Percentiles rank a stretch among this genome's conserved stretches.
phyloP scores from a whole-genome alignment of 2,329 filamentous ascomycete species.

The Lasiodiplodia hormozganensis region DNA sequence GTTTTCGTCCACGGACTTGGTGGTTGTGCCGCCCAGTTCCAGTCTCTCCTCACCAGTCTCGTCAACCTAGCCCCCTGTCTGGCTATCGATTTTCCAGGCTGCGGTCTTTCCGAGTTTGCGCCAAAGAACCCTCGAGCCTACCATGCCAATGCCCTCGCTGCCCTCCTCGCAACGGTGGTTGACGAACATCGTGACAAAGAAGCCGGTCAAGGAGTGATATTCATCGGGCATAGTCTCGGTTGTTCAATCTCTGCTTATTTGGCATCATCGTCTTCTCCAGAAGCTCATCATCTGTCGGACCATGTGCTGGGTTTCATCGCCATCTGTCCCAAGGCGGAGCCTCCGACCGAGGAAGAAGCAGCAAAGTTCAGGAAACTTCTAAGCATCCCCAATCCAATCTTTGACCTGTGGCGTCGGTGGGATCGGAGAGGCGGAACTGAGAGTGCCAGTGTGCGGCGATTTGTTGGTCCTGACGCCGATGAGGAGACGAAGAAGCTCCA shows the following conservation, averaged over 20 bases:
- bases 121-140: conserved; percentile 80
- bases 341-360: conserved; percentile 63
- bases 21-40: conserved; percentile 90
- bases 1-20: conserved; percentile 94
- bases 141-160: conserved; percentile 74
- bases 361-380: conserved; percentile 64
- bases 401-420: conserved; percentile 78
- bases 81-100: conserved; percentile 89
- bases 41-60: conserved; percentile 79
- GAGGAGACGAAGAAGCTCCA: conserved; percentile 71
- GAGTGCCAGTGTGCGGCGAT: conserved; percentile 79
- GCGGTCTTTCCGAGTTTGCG: conserved; percentile 78
- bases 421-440: conserved; percentile 79
- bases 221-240: conserved; percentile 92
- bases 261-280: conserved; percentile 64
- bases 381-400: conserved; percentile 73
- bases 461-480: conserved; percentile 73
- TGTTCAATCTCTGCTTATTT: conserved; percentile 78
- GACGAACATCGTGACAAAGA: conserved; percentile 72
- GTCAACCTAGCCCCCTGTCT: conserved; percentile 84
- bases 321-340: conserved; percentile 77
- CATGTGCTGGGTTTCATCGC: conserved; percentile 79
- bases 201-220: conserved; percentile 72
- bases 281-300: conserved; percentile 61
- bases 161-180: conserved; percentile 77